A percentile compares a stretch with the other conserved stretches of the same genome.
These are phyloP conservation scores for Cyathus olla DNA, from an alignment of 1,284 basidiomycete species.

Conservation along the genomic window DNA sequence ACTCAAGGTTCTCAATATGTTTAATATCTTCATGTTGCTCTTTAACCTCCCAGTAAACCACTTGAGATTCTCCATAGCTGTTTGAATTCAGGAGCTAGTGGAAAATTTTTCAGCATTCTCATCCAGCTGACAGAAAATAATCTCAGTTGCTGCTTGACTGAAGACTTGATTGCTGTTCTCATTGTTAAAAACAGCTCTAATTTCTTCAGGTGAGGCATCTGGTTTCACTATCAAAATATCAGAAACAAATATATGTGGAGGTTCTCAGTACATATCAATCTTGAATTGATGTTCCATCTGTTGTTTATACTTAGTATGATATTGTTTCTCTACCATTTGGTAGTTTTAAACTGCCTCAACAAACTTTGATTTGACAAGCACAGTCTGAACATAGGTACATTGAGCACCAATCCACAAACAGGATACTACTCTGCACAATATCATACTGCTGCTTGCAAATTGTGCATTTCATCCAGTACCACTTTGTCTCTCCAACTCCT, in stretches of 20 bases:
- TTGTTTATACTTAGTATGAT: conserved; percentile 93
- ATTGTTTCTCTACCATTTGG: conserved; percentile 94
- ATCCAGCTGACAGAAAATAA: conserved; percentile 2
- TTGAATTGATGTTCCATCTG: conserved; percentile 96
- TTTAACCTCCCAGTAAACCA: conserved; percentile 96
- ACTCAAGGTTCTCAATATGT: conserved; percentile 92
- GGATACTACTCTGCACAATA: too few relatives aligned
- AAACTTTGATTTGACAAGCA: conserved; percentile 84
- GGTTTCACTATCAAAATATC: conserved; percentile 85
- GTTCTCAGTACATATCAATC: conserved; percentile 85
- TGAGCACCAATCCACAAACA: too few relatives aligned
- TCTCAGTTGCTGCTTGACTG: conserved; percentile 85
- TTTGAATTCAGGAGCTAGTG: conserved; percentile 88
- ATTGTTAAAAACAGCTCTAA: conserved; percentile 89
- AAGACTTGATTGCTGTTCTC: conserved; percentile 92
- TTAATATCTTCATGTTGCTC: conserved; percentile 96
- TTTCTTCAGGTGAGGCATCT: conserved; percentile 92
- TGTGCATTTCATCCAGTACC: conserved; percentile 83
- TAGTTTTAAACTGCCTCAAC: conserved; percentile 89
- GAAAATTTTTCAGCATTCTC: background rate
- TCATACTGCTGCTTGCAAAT: conserved; percentile 85
- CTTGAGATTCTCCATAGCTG: conserved; percentile 90
- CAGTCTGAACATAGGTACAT: conserved; percentile 62
- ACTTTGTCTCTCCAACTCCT: conserved; percentile 80
- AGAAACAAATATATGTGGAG: too few relatives aligned